Evolutionary conservation across 306 rosid genomes (phyloP), one percentile per base, ranked within the genome.

Genomic region (Malus asiatica): DNA sequence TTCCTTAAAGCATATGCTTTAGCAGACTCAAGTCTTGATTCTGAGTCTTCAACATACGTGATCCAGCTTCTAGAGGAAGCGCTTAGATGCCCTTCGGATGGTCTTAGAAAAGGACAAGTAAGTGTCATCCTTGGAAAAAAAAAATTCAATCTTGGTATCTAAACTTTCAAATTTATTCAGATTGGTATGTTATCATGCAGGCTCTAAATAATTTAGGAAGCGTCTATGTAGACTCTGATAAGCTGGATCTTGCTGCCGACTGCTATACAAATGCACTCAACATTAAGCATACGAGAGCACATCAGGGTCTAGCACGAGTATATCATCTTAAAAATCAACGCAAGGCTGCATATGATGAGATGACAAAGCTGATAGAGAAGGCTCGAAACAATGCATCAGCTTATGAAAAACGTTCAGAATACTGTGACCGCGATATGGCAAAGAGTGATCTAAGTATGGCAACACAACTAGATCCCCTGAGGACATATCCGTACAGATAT

Each of bases 381-480:
- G 98, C 98, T 6, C 68, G 86, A 35, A 88, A 82, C 79, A 93
- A 89, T 76, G 95, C 98, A 74, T 93, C 98, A 12, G 98, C 98
- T 78, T 93, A 82, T 73, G 98, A 93, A 79, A 93, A 93, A 81
- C 97, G 98, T 46, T 90, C 98, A 46, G 98, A 93, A 83, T 93
- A 93, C 77, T 89, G 98, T 85, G 97, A 91, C 64, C 93, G 98
- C 70, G 95, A 93, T 83, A 93, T 90, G 98, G 98, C 98, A 76
- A 93, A 81, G 86, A 90, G 87, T 55, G 98, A 93, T 85, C 93
- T 93, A 61, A 77, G 71, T 48, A 90, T 77, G 90, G 97, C 97
- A 33, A 82, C 98, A 32, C 85, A 85, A 66, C 83, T 93, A 79
- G 98, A 93, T 82, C 98, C 98, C 71, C 71, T 90, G 73, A 87